Conservation (phyloP, 805 yeast species). For the Wickerhamiella nectarea region DNA sequence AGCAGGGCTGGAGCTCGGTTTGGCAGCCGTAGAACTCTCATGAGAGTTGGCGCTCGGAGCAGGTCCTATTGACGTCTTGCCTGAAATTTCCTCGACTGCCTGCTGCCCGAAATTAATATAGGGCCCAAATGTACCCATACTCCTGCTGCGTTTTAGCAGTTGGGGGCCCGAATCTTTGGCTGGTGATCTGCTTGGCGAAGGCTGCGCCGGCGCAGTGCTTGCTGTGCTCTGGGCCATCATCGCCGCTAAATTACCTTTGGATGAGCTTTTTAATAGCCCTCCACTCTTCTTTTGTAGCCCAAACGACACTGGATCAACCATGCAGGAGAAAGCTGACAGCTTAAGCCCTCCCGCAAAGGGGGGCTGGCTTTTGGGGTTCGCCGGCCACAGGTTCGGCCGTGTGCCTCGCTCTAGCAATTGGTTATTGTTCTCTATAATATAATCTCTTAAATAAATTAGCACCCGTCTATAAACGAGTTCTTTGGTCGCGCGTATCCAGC, state of each 20-base stretch:
- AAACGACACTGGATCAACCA: constrained; percentile 10
- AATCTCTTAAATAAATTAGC: constrained; percentile 15
- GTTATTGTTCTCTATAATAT: background rate
- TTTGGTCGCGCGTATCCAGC: constrained; percentile 67
- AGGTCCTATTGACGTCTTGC: constrained; percentile 6
- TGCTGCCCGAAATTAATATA: constrained; percentile 10
- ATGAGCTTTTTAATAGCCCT: constrained; percentile 6
- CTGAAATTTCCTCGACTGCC: constrained; percentile 12
- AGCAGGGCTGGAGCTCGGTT: no score
- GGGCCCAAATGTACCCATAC: constrained; percentile 13
- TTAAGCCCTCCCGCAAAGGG: background rate
- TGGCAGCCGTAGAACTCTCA: no score
- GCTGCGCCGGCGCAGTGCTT: background rate
- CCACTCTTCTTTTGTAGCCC: constrained; percentile 3
- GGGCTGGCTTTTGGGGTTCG: no score
- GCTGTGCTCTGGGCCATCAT: background rate
- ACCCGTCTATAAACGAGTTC: constrained; percentile 43
- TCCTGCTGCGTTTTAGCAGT: constrained; percentile 12
- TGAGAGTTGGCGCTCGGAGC: no score
- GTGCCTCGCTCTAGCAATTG: no score
- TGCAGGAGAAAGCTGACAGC: constrained; percentile 1
- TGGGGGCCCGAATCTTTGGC: background rate
- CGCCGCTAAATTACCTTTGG: constrained; percentile 5
- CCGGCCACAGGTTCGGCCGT: no score
- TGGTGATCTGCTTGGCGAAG: background rate